Evolutionary conservation across 2,329 filamentous ascomycete genomes (phyloP).

Genomic region (Ascochyta clinopodiicola): DNA sequence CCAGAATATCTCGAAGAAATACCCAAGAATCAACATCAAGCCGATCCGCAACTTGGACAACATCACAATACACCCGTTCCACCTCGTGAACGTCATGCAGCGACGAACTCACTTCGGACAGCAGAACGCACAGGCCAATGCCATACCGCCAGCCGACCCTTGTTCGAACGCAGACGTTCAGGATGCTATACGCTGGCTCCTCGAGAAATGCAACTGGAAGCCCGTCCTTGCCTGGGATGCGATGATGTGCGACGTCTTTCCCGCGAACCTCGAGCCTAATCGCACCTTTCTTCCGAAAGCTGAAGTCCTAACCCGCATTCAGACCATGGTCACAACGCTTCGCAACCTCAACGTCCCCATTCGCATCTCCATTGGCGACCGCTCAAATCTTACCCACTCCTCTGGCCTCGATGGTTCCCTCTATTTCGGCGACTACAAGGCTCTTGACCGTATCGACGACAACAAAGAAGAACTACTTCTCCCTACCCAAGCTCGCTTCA

Average conservation of each 20-base stretch:
- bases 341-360: slow-evolving; percentile 41
- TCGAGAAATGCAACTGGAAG: slow-evolving; percentile 42
- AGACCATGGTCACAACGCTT: slow-evolving; percentile 38
- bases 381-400: slow-evolving; percentile 30
- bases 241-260: slow-evolving; percentile 49
- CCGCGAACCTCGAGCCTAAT: slow-evolving; percentile 41
- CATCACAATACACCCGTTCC: slow-evolving; percentile 43
- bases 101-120: slow-evolving; percentile 36
- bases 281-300: slow-evolving; percentile 39
- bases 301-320: slow-evolving; percentile 41
- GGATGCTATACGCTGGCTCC: slow-evolving; percentile 41
- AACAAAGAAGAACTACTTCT: slow-evolving; percentile 35
- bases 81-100: slow-evolving; percentile 44
- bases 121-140: slow-evolving; percentile 18
- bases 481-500: slow-evolving; percentile 44
- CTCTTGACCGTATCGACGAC: slow-evolving; percentile 35
- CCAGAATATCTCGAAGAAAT: slow-evolving; percentile 37
- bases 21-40: slow-evolving; percentile 42
- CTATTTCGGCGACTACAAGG: slow-evolving; percentile 47
- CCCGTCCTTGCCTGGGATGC: slow-evolving; percentile 44
- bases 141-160: slow-evolving; percentile 29
- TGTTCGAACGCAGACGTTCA: slow-evolving; percentile 41
- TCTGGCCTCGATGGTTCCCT: slow-evolving; percentile 42
- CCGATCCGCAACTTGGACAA: slow-evolving; percentile 36
- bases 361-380: slow-evolving; percentile 44